Evolutionary conservation across 2,329 filamentous ascomycete genomes (phyloP), one percentile per base, ranked within the genome.

Genomic region (Malbranchea zuffiana): DNA sequence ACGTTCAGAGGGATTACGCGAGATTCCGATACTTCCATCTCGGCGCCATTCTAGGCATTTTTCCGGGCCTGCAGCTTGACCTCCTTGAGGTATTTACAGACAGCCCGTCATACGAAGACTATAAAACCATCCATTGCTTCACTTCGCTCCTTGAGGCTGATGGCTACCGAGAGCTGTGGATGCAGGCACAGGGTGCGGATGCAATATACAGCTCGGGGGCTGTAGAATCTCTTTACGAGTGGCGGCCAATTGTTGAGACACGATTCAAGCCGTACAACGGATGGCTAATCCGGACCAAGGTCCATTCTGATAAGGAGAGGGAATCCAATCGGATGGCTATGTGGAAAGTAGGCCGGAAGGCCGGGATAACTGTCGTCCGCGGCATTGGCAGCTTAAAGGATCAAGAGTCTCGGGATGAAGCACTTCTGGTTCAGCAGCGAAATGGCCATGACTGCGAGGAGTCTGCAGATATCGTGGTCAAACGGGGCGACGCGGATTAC

Each of bases 11-110:
- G n/a, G n/a, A n/a, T n/a, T n/a, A n/a, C n/a, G n/a, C n/a, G n/a
- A 25, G 23, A 8, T 12, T 2, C 2, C 23, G 23, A 25, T 25
- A 10, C 23, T 25, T 25, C 23, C 23, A 25, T 25, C 10, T 12
- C 23, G 23, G 23, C 12, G 23, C 23, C 10, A 25, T 33, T 21
- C 31, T 33, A 33, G 31, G 13, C 7, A 20, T 33, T 10, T 33
- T 33, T 33, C 31, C 31, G 11, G 31, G 31, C 18, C 15, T 33
- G 18, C 31, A 33, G 31, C 31, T 33, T 15, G 18, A 33, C 15
- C 13, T 33, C 15, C 31, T 33, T 21, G 13, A 33, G 15, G 31
- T 33, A 10, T 21, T 33, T 15, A 21, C 18, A 7, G 31, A 33
- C 12, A n/a, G n/a, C n/a, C n/a, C n/a, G n/a, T n/a, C n/a, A n/a